Evolutionary conservation across 2,329 filamentous ascomycete species (phyloP), one percentile per base, ranked within the genome.

Genomic region (Xylariomycetidae sp.): DNA sequence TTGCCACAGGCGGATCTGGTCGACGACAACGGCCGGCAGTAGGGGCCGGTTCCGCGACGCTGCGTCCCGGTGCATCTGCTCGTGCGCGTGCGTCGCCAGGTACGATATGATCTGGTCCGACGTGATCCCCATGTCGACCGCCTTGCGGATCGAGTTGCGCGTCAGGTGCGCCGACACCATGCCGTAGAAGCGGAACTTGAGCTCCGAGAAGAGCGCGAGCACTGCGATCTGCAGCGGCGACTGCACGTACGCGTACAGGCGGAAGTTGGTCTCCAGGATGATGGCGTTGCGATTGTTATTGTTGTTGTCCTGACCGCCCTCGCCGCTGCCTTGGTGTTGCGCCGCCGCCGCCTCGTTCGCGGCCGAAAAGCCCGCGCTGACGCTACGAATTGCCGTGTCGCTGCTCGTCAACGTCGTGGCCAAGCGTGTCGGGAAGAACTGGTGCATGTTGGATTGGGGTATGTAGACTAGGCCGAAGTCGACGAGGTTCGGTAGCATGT

Each of bases 1-100:
- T 66, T 98, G 90, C 92, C 92, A 98, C 14, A 98, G 77, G 3
- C 89, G 77, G 51, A 98, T 96, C 67, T 98, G 92, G 61, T 98
- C 92, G 43, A 96, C 87, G 12, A 98, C 92, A 0, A 94, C 97
- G 0, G 92, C 89, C 1, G 94, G 92, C 2, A 98, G 73, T 12
- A 95, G 77, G 2, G 89, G 85, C 41, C 70, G 71, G 51, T 74
- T 74, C 40, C 74, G 51, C 30, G 69, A 46, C 16, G 70, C 64
- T 5, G 77, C 74, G 27, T 76, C 71, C 42, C 84, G 82, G 49
- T 84, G 81, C 77, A 98, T 88, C 60, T 97, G 87, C 27, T 94
- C 88, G 63, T 98, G 92, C 0, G 92, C 92, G 62, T 98, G 90
- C 4, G 86, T 84, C 6, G 83, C 80, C 2, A 98, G 78, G 63